Evolutionary conservation across 768 basidiomycete genomes (phyloP), one percentile per base, ranked within the genome.

Genomic region (Podaxis rugospora): DNA sequence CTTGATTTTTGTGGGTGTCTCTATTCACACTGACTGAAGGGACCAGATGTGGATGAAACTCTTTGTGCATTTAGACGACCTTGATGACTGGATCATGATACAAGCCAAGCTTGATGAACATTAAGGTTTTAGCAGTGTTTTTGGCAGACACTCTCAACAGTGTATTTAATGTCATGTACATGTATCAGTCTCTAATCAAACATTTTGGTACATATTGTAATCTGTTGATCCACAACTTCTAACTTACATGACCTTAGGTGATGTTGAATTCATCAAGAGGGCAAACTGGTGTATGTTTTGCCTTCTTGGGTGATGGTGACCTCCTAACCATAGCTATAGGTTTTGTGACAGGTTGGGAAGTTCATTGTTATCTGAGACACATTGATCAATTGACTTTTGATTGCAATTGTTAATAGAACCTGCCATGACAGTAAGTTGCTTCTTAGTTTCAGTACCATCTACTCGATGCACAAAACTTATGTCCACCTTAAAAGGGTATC

Each of bases 121-220:
- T 27, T 36, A 16, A 61, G 59, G 59, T 61, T 11, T n/a, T 61
- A 3, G 42, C 35, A 2, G 69, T 84, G 2, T 74, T 83, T 51
- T n/a, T 80, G 5, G 78, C 76, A 44, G 83, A 85, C 67, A 82
- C 81, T 0, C 63, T 78, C 28, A 83, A 82, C 62, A 74, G 78
- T 2, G 65, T 71, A 11, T 82, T 81, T 62, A 77, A 80, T 39
- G 66, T 77, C 25, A 62, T 72, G 3, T 80, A 80, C 63, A 56
- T 83, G 14, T 85, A 83, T 59, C 68, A 77, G 6, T 74, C 78
- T 5, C 70, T 83, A 21, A 76, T 84, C 46, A 67, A 68, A 13
- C 71, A 79, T 62, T 84, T 81, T 40, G 79, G 83, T 81, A 51
- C 5, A 71, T 64, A 46, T 13, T 14, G 14, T 28, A 40, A 5